A percentile compares a stretch with the other conserved stretches of the same genome.
Evolutionary conservation across 495 filamentous ascomycete species (phyloP).

Genomic region (Clohesyomyces aquaticus): DNA sequence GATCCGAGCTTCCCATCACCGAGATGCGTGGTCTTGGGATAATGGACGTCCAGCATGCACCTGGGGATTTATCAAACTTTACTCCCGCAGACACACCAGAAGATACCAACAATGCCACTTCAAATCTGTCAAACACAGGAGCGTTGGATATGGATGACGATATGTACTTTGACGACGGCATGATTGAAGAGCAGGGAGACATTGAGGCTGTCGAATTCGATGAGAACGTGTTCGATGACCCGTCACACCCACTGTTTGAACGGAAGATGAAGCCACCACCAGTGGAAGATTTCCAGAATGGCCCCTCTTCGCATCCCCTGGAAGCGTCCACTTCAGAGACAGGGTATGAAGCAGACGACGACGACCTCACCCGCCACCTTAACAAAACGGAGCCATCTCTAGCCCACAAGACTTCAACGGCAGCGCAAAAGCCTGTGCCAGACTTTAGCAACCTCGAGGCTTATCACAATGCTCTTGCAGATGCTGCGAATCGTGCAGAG

Average conservation of each 20-base stretch:
- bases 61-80: constrained; percentile 7
- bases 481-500: constrained; percentile 74
- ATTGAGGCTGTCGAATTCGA: constrained; percentile 40
- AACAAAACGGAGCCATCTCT: constrained; percentile 30
- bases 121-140: constrained; percentile 51
- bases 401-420: constrained; percentile 31
- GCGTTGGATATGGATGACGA: constrained; percentile 43
- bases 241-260: constrained; percentile 35
- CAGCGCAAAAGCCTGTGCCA: constrained; percentile 18
- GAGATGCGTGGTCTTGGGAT: constrained; percentile 30
- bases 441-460: constrained; percentile 58
- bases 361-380: constrained; percentile 12
- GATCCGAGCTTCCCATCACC: constrained; percentile 5
- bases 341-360: constrained; percentile 31
- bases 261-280: constrained; percentile 27
- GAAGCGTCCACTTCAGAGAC: constrained; percentile 19
- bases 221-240: constrained; percentile 45
- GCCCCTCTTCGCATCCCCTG: constrained; percentile 25
- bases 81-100: constrained; percentile 60
- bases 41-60: constrained; percentile 21
- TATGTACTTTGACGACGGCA: constrained; percentile 47
- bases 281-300: constrained; percentile 10
- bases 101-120: constrained; percentile 69
- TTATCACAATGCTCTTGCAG: constrained; percentile 80
- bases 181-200: constrained; percentile 42